Evolutionary conservation across 192 early-diverging fungal species (phyloP).

Genomic region (Dissophora globulifera): DNA sequence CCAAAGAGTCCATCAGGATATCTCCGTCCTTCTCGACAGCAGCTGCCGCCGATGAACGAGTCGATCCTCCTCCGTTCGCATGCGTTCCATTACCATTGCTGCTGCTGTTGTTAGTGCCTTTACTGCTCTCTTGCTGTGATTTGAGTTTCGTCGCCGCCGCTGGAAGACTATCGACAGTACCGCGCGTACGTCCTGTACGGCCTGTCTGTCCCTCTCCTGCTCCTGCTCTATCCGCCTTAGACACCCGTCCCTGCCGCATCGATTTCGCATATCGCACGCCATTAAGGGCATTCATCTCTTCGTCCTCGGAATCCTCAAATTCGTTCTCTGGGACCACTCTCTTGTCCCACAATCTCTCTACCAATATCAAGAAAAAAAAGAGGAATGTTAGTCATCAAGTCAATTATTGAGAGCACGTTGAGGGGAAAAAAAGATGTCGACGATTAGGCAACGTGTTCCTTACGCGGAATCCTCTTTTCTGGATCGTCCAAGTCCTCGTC

Average conservation of each 20-base stretch:
- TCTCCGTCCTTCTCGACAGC: conserved; percentile 33
- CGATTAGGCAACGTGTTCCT: conserved; percentile 2
- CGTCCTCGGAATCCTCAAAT: conserved; percentile 80
- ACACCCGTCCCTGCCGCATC: conserved; percentile 17
- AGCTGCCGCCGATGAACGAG: too few species aligned
- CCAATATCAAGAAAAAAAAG: neutral
- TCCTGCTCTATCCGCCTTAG: conserved; percentile 12
- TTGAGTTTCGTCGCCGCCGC: conserved; percentile 38
- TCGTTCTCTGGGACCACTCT: conserved; percentile 76
- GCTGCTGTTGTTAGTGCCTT: neutral
- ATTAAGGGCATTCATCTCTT: conserved; percentile 28
- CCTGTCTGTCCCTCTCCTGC: neutral
- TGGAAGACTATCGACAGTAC: conserved; percentile 33
- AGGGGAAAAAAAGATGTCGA: too few species aligned
- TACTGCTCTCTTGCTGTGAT: conserved; percentile 4
- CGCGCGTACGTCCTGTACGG: conserved; percentile 9
- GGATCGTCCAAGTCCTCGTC: conserved; percentile 77
- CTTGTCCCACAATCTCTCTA: conserved; percentile 73
- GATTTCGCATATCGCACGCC: conserved; percentile 44
- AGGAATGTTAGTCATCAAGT: too few species aligned
- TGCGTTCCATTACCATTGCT: too few species aligned
- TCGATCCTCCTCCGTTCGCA: too few species aligned
- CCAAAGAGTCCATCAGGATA: conserved; percentile 23
- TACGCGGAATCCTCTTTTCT: conserved; percentile 71
- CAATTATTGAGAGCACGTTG: too few species aligned